These are phyloP conservation scores for Chlorencoelia australis DNA, from an alignment of 2,329 filamentous ascomycete species.

Conservation along the genomic window DNA sequence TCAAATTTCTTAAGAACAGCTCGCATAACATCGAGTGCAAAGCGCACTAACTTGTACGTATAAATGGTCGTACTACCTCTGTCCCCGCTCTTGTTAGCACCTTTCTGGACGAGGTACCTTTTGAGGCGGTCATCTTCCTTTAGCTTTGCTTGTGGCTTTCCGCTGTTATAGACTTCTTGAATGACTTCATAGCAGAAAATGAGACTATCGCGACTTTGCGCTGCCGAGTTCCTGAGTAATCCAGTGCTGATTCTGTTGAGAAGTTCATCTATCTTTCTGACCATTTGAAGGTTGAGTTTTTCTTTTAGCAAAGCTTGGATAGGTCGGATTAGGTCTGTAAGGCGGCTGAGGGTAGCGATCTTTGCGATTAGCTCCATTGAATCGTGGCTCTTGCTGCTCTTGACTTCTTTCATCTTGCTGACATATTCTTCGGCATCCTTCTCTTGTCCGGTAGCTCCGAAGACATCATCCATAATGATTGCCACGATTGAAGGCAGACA, in stretches of 20 bases:
- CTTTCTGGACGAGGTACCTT: constrained; percentile 73
- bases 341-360: constrained; percentile 63
- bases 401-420: constrained; percentile 94
- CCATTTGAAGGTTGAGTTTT: constrained; percentile 71
- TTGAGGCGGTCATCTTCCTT: constrained; percentile 53
- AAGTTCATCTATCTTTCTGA: constrained; percentile 84
- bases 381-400: constrained; percentile 95
- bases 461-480: constrained; percentile 95
- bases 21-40: constrained; percentile 78
- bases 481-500: constrained; percentile 69
- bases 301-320: constrained; percentile 71
- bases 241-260: constrained; percentile 75
- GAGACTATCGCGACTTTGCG: constrained; percentile 72
- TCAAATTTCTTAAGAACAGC: constrained; percentile 81
- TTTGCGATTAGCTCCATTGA: constrained; percentile 90
- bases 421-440: constrained; percentile 96
- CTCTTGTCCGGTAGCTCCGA: constrained; percentile 83
- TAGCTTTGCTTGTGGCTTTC: constrained; percentile 39
- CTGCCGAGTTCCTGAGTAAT: constrained; percentile 69
- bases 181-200: constrained; percentile 93
- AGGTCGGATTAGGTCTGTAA: constrained; percentile 69
- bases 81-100: constrained; percentile 62
- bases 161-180: constrained; percentile 68
- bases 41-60: constrained; percentile 77
- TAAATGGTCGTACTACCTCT: constrained; percentile 67